Evolutionary conservation across 1,284 basidiomycete genomes (phyloP), one percentile per base, ranked within the genome.

Genomic region (Rhodotorula sp.): DNA sequence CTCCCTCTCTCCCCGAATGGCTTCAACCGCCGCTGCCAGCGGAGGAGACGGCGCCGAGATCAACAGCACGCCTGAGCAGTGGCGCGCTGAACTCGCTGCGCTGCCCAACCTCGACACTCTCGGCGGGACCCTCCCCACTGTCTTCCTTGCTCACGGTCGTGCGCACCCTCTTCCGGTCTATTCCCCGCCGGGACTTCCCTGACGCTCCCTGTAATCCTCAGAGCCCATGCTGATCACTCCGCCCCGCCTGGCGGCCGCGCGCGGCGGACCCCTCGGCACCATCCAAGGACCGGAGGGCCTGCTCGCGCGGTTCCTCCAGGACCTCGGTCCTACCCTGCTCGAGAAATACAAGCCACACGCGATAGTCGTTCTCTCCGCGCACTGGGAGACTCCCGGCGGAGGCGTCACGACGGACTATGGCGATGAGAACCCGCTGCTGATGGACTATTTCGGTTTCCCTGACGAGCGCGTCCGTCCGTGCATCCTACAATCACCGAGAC

Each of bases 301-400:
- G 5, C 82, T 90, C 22, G 86, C 86, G 1, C 78, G 79, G 15
- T 92, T 91, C 80, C 81, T 92, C 68, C 82, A 82, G 58, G 87
- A 88, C 71, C 90, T 91, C 80, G 90, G 90, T 1, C 87, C 87
- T 3, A 83, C 83, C 0, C 79, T 92, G 39, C 77, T 90, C 61
- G 79, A 86, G 66, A 91, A 91, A 80, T 91, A 91, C 80, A 84
- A 86, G 54, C 89, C 90, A 2, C 88, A 87, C 78, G 90, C 86
- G 21, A 88, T 91, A 68, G 86, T 91, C 3, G 89, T 91, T 1
- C 90, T 91, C 82, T 90, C 88, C 75, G 90, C 90, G 27, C 90
- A 91, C 77, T 91, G 89, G 89, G 90, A 91, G 77, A 88, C 88
- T 1, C 57, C 67, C 13, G 84, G 83, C 12, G 86, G 87, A 79